Conservation (phyloP, 2,329 filamentous ascomycete genomes). For the Emmonsiellopsis sp. region DNA sequence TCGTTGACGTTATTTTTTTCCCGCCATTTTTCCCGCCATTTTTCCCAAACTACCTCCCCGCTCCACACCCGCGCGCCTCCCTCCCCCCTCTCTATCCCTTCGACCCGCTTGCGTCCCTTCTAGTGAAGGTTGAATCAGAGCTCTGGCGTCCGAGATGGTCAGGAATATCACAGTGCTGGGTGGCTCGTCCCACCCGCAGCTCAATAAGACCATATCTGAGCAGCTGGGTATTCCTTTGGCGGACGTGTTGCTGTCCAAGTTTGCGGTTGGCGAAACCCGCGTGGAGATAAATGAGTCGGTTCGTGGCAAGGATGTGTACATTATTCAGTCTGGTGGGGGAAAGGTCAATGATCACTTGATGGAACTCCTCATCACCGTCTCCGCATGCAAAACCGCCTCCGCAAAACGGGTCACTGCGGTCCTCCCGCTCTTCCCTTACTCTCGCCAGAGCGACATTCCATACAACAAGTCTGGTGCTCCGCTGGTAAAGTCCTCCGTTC, state of each 20-base stretch:
- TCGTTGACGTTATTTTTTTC: conserved; percentile 13
- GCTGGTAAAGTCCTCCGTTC: conserved; percentile 56
- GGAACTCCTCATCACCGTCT: conserved; percentile 95
- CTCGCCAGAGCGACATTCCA: conserved; percentile 86
- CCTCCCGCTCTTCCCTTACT: conserved; percentile 92
- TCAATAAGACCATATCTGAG: conserved; percentile 79
- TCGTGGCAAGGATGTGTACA: conserved; percentile 96
- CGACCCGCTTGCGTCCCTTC: conserved; percentile 1
- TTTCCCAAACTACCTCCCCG: conserved; percentile 12
- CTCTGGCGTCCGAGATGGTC: conserved; percentile 53
- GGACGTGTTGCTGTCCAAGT: conserved; percentile 78
- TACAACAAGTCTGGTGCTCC: conserved; percentile 95
- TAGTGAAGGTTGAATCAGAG: conserved; percentile 3
- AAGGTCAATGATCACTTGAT: conserved; percentile 94
- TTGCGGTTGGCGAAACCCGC: conserved; percentile 87
- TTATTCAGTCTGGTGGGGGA: conserved; percentile 87
- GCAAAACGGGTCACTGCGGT: conserved; percentile 90
- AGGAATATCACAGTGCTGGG: conserved; percentile 91
- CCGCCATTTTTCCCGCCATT: conserved; percentile 1
- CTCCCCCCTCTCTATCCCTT: conserved; percentile 8
- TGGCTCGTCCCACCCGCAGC: conserved; percentile 81
- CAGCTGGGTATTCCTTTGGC: conserved; percentile 79
- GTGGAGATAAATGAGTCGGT: conserved; percentile 96
- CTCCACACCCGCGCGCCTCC: conserved; percentile 11
- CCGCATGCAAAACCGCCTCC: conserved; percentile 92